Evolutionary conservation across 257 asterid species (phyloP).

Genomic region (Nicotiana attenuata): DNA sequence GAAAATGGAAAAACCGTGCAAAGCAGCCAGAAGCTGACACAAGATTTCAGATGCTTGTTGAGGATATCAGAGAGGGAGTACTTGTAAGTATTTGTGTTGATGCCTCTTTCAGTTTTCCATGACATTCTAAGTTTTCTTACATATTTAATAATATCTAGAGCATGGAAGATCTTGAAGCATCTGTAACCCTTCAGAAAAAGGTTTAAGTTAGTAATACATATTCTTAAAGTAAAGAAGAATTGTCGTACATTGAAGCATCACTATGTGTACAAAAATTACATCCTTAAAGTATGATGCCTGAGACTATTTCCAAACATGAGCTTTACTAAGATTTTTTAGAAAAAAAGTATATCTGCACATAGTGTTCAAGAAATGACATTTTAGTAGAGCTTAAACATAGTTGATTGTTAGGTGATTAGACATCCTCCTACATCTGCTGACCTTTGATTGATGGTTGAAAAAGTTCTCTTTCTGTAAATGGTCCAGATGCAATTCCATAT

Average conservation of each 20-base stretch:
- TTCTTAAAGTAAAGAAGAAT: neutral
- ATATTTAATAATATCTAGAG: neutral
- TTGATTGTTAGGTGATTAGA: neutral
- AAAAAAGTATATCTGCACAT: neutral
- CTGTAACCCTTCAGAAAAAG: neutral
- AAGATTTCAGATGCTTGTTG: constrained; percentile 89
- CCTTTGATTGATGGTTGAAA: neutral
- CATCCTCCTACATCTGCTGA: neutral
- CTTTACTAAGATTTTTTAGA: neutral
- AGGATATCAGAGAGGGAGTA: constrained; percentile 85
- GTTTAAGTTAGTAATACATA: neutral
- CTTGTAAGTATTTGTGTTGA: constrained; percentile 49
- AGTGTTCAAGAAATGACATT: neutral
- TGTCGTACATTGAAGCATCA: neutral
- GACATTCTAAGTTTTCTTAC: neutral
- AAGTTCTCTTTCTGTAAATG: constrained; percentile 1
- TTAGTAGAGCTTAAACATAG: neutral
- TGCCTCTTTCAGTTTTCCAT: neutral
- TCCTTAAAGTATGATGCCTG: neutral
- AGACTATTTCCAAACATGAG: neutral
- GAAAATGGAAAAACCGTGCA: constrained; percentile 50
- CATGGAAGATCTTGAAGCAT: neutral
- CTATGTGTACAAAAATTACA: neutral
- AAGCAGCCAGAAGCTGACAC: constrained; percentile 48
- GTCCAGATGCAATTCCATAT: neutral